Evolutionary conservation across 768 basidiomycete species (phyloP), one percentile per base, ranked within the genome.

Genomic region (Suillus spraguei): DNA sequence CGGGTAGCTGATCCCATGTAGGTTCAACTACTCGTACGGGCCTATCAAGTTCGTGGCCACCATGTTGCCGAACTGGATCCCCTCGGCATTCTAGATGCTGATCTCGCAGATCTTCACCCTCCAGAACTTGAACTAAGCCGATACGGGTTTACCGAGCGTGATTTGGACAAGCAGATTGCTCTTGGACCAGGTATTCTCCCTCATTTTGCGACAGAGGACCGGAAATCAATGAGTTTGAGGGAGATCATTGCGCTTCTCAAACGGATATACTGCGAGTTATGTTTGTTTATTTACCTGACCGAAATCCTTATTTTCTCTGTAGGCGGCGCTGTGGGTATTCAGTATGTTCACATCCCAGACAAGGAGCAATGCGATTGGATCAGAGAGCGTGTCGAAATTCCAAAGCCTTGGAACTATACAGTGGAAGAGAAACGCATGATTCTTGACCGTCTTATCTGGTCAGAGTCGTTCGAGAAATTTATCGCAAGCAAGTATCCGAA

Each of bases 301-400:
- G 24, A 33, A 32, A 46, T 61, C 47, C 33, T 55, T 60, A 24
- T 60, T 65, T 44, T 61, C 59, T 52, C 24, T 53, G 8, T 68
- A 95, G 94, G 93, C 70, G 92, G 93, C 61, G 88, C 91, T 63
- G 82, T 97, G 65, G 94, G 94, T 60, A 89, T 93, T 63, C 94
- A 97, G 72, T 97, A 96, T 73, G 82, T 92, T 53, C 97, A 99
- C 78, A 99, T 99, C 64, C 94, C 97, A 33, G 94, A 97, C 83
- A 94, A 97, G 82, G 94, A 96, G 67, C 94, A 99, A 74, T 99
- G 97, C 73, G 96, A 99, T 78, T 99, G 97, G 97, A 96, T 99
- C 70, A 85, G 97, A 67, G 94, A 95, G 73, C 92, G 97, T 64
- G 83, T 99, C 52, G 97, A 99, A 77, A 89, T 90, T 17, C 97